Base-by-base conservation (phyloP, 2,329 filamentous ascomycete genomes). In the Shiraia bambusicola region DNA sequence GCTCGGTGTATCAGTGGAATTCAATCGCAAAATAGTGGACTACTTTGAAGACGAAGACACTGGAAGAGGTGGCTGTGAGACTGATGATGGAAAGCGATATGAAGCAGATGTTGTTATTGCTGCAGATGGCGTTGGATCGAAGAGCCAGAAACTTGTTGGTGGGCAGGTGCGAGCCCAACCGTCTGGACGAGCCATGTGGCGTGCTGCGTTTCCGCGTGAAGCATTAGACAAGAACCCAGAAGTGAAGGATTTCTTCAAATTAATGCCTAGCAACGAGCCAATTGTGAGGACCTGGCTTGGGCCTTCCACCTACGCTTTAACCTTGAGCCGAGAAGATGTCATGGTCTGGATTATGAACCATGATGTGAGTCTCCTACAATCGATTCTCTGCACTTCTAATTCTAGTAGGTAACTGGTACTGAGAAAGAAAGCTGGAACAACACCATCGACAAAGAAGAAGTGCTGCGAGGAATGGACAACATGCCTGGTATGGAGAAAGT, bases 261-360 rank as follows among this genome's bases (percentile, higher is more conserved):
- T 74, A 60, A 66, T 72, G 52, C 62, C 63, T 4, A 57, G 58
- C 1, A 61, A 69, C 32, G 67, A 74, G 54, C 69, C 72, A 2
- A 72, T 75, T 41, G 71, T 75, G 30, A 62, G 72, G 38, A 74
- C 72, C 29, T 75, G 67, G 58, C 52, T 75, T 9, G 73, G 65
- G 2, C 67, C 67, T 2, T 64, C 59, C 16, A 73, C 72, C 2
- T 75, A 75, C 40, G 72, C 70, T 13, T 58, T 75, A 37, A 75
- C 72, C 1, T 50, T 75, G 24, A 72, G 69, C 7, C 66, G 72
- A 6, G 67, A 70, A 11, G 72, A 76, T 52, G 69, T 71, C 24
- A 73, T 74, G 69, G 72, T 75, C 15, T 75, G 72, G 72, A 74
- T 75, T 56, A 70, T 76, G 64, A 76, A 75, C 55, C 72, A 74